phyloP scores from a whole-genome alignment of 2,329 filamentous ascomycete species.

The Mariannaea sp. region DNA sequence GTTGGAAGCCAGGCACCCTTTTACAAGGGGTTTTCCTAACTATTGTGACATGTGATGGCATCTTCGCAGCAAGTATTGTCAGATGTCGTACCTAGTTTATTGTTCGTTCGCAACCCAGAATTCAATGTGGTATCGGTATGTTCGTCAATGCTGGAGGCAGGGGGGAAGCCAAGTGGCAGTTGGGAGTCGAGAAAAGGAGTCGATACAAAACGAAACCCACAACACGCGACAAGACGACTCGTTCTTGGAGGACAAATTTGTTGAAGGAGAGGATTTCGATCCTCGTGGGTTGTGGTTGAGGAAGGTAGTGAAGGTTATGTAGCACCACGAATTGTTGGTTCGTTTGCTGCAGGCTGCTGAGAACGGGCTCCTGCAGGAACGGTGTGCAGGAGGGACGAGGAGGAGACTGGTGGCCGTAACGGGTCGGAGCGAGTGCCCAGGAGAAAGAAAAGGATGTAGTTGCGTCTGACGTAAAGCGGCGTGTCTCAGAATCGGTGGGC shows the following conservation, averaged over 20 bases:
- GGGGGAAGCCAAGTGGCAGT: not conserved
- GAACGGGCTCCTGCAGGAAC: conserved; percentile 34
- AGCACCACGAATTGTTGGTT: conserved; percentile 28
- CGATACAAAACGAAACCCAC: conserved; percentile 13
- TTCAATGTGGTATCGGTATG: not conserved
- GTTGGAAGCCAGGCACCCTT: too few species aligned
- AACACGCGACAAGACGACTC: conserved; percentile 13
- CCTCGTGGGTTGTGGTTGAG: conserved; percentile 20
- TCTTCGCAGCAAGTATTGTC: not conserved
- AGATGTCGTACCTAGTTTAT: conserved; percentile 26
- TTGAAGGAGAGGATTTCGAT: conserved; percentile 1
- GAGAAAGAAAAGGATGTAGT: conserved; percentile 30
- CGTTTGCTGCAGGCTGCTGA: conserved; percentile 34
- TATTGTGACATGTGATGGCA: not conserved
- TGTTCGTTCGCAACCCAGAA: conserved; percentile 5
- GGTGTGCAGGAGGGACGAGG: conserved; percentile 23
- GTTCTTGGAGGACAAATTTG: conserved; percentile 18
- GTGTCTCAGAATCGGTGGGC: conserved; percentile 35
- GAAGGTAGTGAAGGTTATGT: conserved; percentile 21
- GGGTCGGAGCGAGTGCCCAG: conserved; percentile 23
- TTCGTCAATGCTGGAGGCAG: not conserved
- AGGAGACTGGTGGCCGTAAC: conserved; percentile 17
- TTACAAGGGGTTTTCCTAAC: too few species aligned
- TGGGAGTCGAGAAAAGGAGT: not conserved
- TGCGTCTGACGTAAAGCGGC: conserved; percentile 29